A percentile compares a stretch with the other conserved stretches of the same genome.
These are phyloP conservation scores for Puya raimondii DNA, from an alignment of 176 grass and related monocot genomes.

Conservation along the genomic window DNA sequence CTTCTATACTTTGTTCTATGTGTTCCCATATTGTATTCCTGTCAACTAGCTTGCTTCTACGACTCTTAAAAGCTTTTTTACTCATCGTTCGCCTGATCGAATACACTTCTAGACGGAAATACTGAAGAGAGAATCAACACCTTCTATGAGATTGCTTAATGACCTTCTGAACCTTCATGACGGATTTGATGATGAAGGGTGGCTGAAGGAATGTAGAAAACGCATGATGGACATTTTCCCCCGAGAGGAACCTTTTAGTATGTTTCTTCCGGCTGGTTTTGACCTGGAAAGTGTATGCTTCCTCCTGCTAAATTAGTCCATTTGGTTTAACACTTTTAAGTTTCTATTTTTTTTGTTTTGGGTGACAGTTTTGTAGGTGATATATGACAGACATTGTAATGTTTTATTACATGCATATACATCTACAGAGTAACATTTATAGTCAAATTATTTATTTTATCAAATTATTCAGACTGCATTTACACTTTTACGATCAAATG, in stretches of 20 bases:
- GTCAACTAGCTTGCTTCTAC: neutral
- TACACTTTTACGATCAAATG: no score
- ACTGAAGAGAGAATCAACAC: constrained; percentile 80
- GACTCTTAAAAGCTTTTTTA: neutral
- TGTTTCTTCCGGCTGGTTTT: constrained; percentile 68
- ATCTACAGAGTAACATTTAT: no score
- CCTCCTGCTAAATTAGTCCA: neutral
- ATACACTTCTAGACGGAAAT: constrained; percentile 57
- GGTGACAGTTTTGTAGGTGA: no score
- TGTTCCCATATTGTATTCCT: neutral
- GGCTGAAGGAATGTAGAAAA: constrained; percentile 87
- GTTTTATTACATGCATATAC: no score
- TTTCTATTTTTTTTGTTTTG: neutral
- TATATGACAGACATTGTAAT: no score
- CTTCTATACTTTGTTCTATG: neutral
- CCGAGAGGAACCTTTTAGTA: constrained; percentile 75
- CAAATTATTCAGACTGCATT: no score
- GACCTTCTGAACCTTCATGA: constrained; percentile 89
- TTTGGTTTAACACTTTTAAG: neutral
- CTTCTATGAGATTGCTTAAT: constrained; percentile 81
- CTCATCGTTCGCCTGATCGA: neutral
- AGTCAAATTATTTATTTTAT: no score
- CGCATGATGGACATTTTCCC: constrained; percentile 62
- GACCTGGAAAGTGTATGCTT: constrained; percentile 64
- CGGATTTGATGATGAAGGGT: constrained; percentile 58